Conservation (phyloP, 2,329 filamentous ascomycete species). For the Cordyceps cicadae region DNA sequence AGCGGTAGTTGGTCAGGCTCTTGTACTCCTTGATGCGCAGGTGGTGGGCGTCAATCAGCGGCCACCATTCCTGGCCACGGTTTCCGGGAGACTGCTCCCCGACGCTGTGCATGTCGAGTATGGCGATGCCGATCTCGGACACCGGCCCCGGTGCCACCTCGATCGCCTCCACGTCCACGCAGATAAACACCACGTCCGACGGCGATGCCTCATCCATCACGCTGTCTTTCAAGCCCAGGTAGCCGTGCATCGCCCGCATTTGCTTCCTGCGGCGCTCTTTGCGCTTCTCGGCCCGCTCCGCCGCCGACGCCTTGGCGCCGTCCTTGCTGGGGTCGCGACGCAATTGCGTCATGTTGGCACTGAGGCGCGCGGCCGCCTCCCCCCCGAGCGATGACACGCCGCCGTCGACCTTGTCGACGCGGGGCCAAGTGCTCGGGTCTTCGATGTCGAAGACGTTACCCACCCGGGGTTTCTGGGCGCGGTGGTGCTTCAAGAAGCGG, state of each 20-base stretch:
- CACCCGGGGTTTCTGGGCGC: conserved; percentile 27
- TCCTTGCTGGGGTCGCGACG: not conserved
- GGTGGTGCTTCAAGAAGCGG: conserved; percentile 61
- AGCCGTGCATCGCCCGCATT: conserved; percentile 58
- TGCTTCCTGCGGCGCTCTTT: conserved; percentile 44
- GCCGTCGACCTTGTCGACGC: not conserved
- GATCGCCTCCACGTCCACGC: conserved; percentile 74
- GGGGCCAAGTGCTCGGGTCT: conserved; percentile 6
- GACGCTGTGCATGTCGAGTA: conserved; percentile 61
- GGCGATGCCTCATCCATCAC: not conserved
- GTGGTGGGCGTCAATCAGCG: conserved; percentile 61
- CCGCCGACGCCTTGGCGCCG: not conserved
- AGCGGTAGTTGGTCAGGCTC: conserved; percentile 57
- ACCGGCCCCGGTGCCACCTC: conserved; percentile 59
- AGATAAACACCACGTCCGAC: conserved; percentile 52
- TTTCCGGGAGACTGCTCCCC: conserved; percentile 48
- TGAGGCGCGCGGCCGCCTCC: not conserved
- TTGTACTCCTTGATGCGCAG: conserved; percentile 65
- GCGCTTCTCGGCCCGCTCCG: conserved; percentile 34
- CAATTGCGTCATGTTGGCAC: conserved; percentile 5
- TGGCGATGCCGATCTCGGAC: conserved; percentile 80
- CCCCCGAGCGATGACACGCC: not conserved
- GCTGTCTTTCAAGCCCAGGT: conserved; percentile 52
- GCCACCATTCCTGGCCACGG: conserved; percentile 57
- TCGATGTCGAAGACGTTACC: conserved; percentile 24